Evolutionary conservation across 2,329 filamentous ascomycete species (phyloP), one percentile per base, ranked within the genome.

Genomic region (Leptographium lundbergii): DNA sequence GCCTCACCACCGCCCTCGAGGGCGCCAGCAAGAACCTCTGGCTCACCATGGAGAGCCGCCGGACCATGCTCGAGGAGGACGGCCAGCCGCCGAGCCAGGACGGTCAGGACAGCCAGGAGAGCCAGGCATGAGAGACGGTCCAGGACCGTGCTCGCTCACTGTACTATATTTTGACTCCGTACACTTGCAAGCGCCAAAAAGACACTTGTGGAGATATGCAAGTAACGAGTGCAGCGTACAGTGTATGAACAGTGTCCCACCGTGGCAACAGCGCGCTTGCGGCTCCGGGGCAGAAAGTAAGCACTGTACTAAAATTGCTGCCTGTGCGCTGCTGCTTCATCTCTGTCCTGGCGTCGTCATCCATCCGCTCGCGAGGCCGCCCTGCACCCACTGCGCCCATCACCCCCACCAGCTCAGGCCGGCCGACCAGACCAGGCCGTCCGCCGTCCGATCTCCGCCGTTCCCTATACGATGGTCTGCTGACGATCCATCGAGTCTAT

Each of bases 21-120:
- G 85, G 88, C 58, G 84, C 88, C 55, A 80, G 86, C 61, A 89
- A 86, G 78, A 91, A 82, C 69, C 70, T 99, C 66, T 97, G 92
- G 79, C 79, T 96, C 62, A 89, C 92, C 14, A 76, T 99, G 67
- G 92, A 97, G 77, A 84, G 88, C 55, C 79, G 92, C 70, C 84
- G 85, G 73, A 82, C 77, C 55, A 87, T 92, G 74, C 72, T 99
- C 70, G 90, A 96, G 68, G 88, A 91, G 65, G 25, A 51, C 19
- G 48, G 13, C 24, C n/a, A n/a, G n/a, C n/a, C n/a, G n/a, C n/a
- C n/a, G n/a, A n/a, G n/a, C n/a, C n/a, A n/a, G n/a, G 39, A 6
- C 11, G 86, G 89, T 66, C 24, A 5, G 2, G 86, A 89, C 65
- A 67, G 68, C 52, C 72, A 67, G 53, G 67, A 67, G 39, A 65